Conservation (phyloP, 163 green algal genomes). For the Chlamydomonas reinhardtii region DNA sequence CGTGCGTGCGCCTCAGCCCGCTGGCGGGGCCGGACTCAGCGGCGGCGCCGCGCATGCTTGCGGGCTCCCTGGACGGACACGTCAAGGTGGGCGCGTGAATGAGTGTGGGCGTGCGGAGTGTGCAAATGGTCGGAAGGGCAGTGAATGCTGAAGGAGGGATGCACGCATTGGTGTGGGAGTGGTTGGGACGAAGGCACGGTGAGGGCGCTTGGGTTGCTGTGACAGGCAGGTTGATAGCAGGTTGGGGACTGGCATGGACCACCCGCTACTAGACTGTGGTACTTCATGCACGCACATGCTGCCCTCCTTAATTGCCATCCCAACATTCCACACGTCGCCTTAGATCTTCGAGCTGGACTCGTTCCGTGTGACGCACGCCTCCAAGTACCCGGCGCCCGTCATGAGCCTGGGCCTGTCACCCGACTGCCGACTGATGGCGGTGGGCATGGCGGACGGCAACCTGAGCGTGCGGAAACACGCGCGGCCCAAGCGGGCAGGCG, state of each 20-base stretch:
- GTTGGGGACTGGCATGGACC: no score
- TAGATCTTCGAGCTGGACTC: constrained; percentile 91
- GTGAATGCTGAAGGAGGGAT: no score
- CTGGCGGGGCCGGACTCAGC: constrained; percentile 65
- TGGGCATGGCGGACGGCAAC: constrained; percentile 88
- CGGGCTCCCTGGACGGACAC: constrained; percentile 93
- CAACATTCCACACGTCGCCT: neutral
- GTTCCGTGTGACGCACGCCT: constrained; percentile 84
- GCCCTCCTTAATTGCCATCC: no score
- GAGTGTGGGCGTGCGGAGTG: neutral
- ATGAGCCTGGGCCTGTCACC: constrained; percentile 81
- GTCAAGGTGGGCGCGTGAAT: constrained; percentile 79
- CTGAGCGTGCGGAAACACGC: constrained; percentile 85
- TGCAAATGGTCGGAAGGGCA: no score
- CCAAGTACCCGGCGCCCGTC: constrained; percentile 87
- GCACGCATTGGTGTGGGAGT: no score
- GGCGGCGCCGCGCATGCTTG: constrained; percentile 85
- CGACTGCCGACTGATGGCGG: constrained; percentile 82
- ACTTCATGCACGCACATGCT: no score
- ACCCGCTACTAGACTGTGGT: no score
- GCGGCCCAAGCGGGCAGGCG: neutral
- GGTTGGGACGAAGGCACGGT: no score
- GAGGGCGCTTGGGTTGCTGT: no score
- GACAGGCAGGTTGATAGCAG: no score
- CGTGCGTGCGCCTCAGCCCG: constrained; percentile 74